Evolutionary conservation across 768 basidiomycete genomes (phyloP).

Genomic region (Mycena albidolilacea): DNA sequence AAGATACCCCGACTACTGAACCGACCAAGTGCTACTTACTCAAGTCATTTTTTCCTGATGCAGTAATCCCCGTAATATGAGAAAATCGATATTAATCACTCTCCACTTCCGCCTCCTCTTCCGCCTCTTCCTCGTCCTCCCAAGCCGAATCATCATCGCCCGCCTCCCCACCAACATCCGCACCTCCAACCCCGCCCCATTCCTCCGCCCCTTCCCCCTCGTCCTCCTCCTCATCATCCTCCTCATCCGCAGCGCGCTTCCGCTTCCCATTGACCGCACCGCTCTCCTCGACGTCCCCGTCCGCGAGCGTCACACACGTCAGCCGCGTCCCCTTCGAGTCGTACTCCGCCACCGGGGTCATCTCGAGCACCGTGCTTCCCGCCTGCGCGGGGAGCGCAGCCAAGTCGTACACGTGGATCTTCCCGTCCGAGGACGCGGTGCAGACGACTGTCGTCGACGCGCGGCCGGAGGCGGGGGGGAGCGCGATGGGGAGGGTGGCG

Average conservation of each 20-base stretch:
- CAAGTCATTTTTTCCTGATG: too few species aligned
- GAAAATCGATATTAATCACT: slow-evolving; percentile 35
- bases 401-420: slow-evolving; percentile 83
- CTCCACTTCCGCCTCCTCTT: slow-evolving; percentile 49
- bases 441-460: slow-evolving; percentile 74
- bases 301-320: slow-evolving; percentile 79
- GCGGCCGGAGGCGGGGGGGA: slow-evolving; percentile 58
- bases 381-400: slow-evolving; percentile 57
- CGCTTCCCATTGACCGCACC: slow-evolving; percentile 47
- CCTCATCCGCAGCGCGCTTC: slow-evolving; percentile 52
- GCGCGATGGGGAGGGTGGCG: slow-evolving; percentile 73
- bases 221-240: slow-evolving; percentile 49
- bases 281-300: slow-evolving; percentile 55
- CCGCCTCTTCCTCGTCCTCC: slow-evolving; percentile 48
- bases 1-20: too few species aligned
- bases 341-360: slow-evolving; percentile 75
- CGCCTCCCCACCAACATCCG: slow-evolving; percentile 36
- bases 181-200: slow-evolving; percentile 41
- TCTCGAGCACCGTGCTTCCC: slow-evolving; percentile 47
- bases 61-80: not conserved
- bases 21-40: too few species aligned
- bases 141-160: slow-evolving; percentile 48
- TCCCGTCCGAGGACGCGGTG: slow-evolving; percentile 93
- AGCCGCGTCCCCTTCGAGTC: slow-evolving; percentile 90
- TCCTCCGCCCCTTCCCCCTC: slow-evolving; percentile 43